These are phyloP conservation scores for Soucietia sequanensis DNA, from an alignment of 805 yeast genomes.

Conservation along the genomic window DNA sequence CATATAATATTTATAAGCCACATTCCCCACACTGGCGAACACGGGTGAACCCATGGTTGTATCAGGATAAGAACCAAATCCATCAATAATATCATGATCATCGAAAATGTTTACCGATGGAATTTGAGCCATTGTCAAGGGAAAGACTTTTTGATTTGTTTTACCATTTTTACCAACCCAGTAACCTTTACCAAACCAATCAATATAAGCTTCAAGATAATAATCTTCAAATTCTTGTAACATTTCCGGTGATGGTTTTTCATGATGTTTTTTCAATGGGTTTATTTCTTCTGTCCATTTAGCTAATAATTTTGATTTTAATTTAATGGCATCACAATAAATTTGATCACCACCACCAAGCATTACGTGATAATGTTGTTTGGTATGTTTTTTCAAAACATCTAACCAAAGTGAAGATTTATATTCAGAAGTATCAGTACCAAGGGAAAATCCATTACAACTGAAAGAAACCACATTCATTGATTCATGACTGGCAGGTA, in stretches of 20 bases:
- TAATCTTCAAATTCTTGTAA: constrained; percentile 56
- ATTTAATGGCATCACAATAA: constrained; percentile 79
- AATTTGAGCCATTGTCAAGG: constrained; percentile 75
- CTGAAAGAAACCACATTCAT: constrained; percentile 85
- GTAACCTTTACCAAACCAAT: constrained; percentile 89
- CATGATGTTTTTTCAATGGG: constrained; percentile 40
- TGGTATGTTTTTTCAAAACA: constrained; percentile 65
- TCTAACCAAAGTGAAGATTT: constrained; percentile 85
- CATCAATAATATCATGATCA: constrained; percentile 97
- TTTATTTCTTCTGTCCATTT: constrained; percentile 63
- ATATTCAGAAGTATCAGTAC: constrained; percentile 63
- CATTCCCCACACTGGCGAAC: constrained; percentile 68
- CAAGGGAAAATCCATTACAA: constrained; percentile 86
- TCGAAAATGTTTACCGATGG: constrained; percentile 87
- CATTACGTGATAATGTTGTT: constrained; percentile 81
- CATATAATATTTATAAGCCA: constrained; percentile 85
- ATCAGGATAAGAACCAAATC: constrained; percentile 86
- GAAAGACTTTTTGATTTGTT: constrained; percentile 66
- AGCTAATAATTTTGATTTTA: constrained; percentile 50
- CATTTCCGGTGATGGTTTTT: constrained; percentile 47
- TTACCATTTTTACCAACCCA: constrained; percentile 72
- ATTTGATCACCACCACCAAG: constrained; percentile 97
- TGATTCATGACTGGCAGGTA: constrained; percentile 63
- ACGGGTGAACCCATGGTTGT: constrained; percentile 69
- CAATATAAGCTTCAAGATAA: constrained; percentile 71